phyloP scores from a whole-genome alignment of 305 asterid genomes.

The Fraxinus sp. region DNA sequence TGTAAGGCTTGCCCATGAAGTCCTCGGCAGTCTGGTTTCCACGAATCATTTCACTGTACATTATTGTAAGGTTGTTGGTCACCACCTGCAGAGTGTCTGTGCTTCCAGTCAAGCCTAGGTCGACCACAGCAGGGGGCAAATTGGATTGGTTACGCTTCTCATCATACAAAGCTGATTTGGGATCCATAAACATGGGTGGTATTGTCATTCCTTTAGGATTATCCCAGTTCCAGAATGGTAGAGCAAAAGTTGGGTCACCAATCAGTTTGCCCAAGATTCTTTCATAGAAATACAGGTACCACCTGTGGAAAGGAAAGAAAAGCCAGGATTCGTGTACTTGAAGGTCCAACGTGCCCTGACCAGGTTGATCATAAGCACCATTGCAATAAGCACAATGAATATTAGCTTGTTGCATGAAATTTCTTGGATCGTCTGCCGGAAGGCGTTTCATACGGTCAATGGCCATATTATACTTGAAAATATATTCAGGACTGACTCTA shows the following conservation, averaged over 20 bases:
- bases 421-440: no score
- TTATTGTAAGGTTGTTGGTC: slow-evolving; percentile 30
- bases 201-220: slow-evolving; percentile 51
- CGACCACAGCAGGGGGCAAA: slow-evolving; percentile 22
- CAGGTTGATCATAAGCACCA: no score
- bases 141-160: slow-evolving; percentile 30
- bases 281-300: slow-evolving; percentile 50
- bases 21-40: slow-evolving; percentile 20
- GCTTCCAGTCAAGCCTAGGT: slow-evolving; percentile 20
- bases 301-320: slow-evolving; percentile 13
- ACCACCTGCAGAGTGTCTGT: slow-evolving; percentile 32
- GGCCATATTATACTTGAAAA: no score
- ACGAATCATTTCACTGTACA: slow-evolving; percentile 33
- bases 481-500: no score
- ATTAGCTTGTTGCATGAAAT: no score
- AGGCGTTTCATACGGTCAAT: no score
- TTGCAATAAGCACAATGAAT: no score
- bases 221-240: slow-evolving; percentile 58
- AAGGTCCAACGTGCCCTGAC: no score
- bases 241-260: slow-evolving; percentile 40
- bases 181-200: slow-evolving; percentile 37
- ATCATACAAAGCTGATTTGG: slow-evolving; percentile 34
- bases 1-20: slow-evolving; percentile 36
- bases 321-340: no score
- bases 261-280: slow-evolving; percentile 33